Conservation (phyloP, 257 asterid genomes). For the Solanum megistacrolobum region DNA sequence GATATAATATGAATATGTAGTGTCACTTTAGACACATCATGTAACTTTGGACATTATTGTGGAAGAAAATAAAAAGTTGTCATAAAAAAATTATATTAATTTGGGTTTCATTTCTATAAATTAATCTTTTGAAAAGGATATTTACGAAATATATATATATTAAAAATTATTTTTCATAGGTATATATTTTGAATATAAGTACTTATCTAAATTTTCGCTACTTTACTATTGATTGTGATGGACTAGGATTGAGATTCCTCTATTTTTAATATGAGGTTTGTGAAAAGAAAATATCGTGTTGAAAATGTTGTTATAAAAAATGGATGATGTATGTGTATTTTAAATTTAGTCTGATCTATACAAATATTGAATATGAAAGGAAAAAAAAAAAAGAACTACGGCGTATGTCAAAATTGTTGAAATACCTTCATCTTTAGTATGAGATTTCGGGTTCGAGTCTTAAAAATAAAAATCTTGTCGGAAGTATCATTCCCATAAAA, state of each 20-base stretch:
- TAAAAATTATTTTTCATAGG: too few relatives aligned
- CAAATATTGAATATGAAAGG: neutral
- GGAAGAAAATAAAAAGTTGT: neutral
- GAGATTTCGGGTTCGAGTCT: fast-evolving
- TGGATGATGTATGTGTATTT: too few relatives aligned
- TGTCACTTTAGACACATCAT: neutral
- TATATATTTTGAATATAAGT: neutral
- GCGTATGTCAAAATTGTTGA: neutral
- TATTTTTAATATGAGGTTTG: neutral
- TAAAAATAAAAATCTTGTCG: neutral
- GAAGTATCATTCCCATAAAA: too few relatives aligned
- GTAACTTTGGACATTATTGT: neutral
- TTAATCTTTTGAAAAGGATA: neutral
- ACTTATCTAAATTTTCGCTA: neutral
- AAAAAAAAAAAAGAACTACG: too few relatives aligned
- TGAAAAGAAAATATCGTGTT: neutral
- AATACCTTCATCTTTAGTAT: neutral
- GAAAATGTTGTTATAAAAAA: too few relatives aligned
- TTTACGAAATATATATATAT: neutral
- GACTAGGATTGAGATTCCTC: neutral
- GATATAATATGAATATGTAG: neutral
- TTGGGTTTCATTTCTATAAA: neutral
- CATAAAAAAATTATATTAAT: neutral
- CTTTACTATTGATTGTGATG: neutral
- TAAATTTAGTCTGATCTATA: neutral